Evolutionary conservation across 768 basidiomycete genomes (phyloP), one percentile per base, ranked within the genome.

Genomic region (Favolaschia claudopus): DNA sequence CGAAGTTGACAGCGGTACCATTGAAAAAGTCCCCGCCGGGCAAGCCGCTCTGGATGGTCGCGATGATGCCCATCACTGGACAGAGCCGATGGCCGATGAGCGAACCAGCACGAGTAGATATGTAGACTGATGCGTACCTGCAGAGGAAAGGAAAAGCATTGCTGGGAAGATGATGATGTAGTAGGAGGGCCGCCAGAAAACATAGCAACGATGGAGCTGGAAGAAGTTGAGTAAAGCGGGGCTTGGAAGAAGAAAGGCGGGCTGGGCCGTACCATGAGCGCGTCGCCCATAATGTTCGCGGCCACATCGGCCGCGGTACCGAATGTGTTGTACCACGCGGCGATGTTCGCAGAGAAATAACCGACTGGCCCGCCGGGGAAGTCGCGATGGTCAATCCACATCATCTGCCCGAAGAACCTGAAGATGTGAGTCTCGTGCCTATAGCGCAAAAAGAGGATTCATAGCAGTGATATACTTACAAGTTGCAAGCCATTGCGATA

Each of bases 171-270:
- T 24, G 25, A 67, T 27, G n/a, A 66, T 48, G 28, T 24, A 25
- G 15, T 19, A 22, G 15, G 46, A 10, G 12, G 46, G 46, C 25
- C 34, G 32, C 61, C 70, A 78, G 19, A 79, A 55, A 33, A 73
- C 58, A 33, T 53, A 72, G 53, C 71, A 74, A 20, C 76, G 74
- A 50, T 76, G 69, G 37, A 79, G 63, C 79, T n/a, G n/a, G n/a
- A n/a, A n/a, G n/a, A n/a, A n/a, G n/a, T n/a, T n/a, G n/a, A n/a
- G n/a, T n/a, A n/a, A n/a, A n/a, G n/a, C n/a, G n/a, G n/a, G n/a
- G n/a, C n/a, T n/a, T n/a, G n/a, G n/a, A n/a, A n/a, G n/a, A n/a
- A n/a, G n/a, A n/a, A n/a, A n/a, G n/a, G n/a, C n/a, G n/a, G n/a
- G n/a, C n/a, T n/a, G n/a, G n/a, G n/a, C n/a, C n/a, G n/a, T n/a